These are phyloP conservation scores for Ensete ventricosum DNA, from an alignment of 176 grass and related monocot species.

Conservation along the genomic window DNA sequence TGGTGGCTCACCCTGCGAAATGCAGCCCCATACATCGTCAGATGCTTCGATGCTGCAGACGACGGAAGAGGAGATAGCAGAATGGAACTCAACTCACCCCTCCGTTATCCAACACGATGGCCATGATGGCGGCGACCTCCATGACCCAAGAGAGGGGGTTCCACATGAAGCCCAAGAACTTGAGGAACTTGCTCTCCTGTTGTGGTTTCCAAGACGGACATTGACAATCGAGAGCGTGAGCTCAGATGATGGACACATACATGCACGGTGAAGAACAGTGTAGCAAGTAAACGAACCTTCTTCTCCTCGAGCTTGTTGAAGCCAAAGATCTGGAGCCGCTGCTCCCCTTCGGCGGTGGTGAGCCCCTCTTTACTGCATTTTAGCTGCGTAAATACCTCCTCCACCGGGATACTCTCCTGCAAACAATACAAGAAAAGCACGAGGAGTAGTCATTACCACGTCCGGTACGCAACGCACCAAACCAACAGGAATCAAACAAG, in stretches of 20 bases:
- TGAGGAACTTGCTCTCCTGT: constrained; percentile 83
- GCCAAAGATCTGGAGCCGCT: constrained; percentile 71
- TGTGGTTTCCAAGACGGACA: background rate
- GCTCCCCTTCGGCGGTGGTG: constrained; percentile 30
- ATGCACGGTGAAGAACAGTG: too few species aligned
- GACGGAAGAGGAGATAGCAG: background rate
- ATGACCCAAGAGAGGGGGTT: constrained; percentile 95
- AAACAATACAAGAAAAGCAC: background rate
- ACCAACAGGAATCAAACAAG: background rate
- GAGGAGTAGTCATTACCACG: too few species aligned
- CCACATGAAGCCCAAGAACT: constrained; percentile 98
- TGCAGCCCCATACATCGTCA: background rate
- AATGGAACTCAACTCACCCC: constrained; percentile 22
- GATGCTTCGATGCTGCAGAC: background rate
- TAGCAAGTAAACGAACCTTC: constrained; percentile 20
- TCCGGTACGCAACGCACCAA: background rate
- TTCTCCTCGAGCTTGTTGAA: constrained; percentile 94
- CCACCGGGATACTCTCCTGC: constrained; percentile 77
- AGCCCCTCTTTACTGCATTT: constrained; percentile 75
- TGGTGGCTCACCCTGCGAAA: constrained; percentile 44
- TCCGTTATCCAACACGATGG: constrained; percentile 72
- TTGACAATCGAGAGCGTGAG: too few species aligned
- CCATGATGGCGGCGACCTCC: constrained; percentile 86
- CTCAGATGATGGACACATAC: too few species aligned
- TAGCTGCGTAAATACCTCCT: constrained; percentile 71